Evolutionary conservation across 2,329 filamentous ascomycete species (phyloP), one percentile per base, ranked within the genome.

Genomic region (Fusarium newnesense): DNA sequence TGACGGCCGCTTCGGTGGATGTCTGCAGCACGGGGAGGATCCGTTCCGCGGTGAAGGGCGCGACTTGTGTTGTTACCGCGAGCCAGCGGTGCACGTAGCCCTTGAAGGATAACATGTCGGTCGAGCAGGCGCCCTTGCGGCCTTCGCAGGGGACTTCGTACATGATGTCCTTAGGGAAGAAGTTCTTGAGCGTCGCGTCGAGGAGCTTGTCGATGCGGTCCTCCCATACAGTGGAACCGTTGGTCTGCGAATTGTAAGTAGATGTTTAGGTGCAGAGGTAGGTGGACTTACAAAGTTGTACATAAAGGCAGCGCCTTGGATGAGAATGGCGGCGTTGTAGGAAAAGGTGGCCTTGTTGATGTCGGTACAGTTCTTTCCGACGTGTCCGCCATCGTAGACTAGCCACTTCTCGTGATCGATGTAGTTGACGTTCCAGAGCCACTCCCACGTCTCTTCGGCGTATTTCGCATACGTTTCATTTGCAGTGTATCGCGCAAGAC

Each of bases 101-200:
- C 81, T 94, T 94, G 87, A 92, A 95, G 4, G 89, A 89, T 67
- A 89, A 81, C 85, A 94, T 93, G 76, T 96, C 94, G 53, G 88
- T 85, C 65, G 91, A 91, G 84, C 94, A 96, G 26, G 83, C 86
- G 28, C 78, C 82, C 6, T 85, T 82, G 34, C 79, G 75, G 39
- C 78, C 76, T 74, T 94, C 92, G 82, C 93, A 96, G 18, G 90
- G 85, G 6, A 89, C 82, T 80, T 96, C 93, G 63, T 84, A 89
- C 75, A 93, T 90, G 73, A 92, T 85, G 46, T 86, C 86, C 19
- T 88, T 81, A 46, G 84, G 84, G 82, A 89, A 90, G 81, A 90
- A 90, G 68, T 84, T 81, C n/a, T 82, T 77, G 24, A 87, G 68
- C 4, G 85, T 82, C 7, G 84, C 84, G 15, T 85, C 83, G 9